A percentile compares a stretch with the other conserved stretches of the same genome.
phyloP scores from a whole-genome alignment of 192 early-diverging fungal genomes.

The Coemansia sp. region DNA sequence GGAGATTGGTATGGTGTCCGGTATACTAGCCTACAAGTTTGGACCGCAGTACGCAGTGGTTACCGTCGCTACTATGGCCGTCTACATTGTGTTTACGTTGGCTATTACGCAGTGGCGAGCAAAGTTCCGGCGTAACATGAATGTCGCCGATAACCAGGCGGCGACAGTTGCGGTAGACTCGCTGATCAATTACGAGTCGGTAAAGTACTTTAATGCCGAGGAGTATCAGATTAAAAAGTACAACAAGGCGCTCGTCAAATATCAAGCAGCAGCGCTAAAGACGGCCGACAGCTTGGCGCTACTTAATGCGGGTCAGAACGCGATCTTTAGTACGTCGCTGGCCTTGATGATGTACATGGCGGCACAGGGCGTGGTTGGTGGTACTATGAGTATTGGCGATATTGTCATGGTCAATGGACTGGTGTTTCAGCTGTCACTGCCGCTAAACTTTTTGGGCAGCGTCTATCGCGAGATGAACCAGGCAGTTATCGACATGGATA shows the following conservation, averaged over 20 bases:
- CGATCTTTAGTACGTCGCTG: constrained; percentile 90
- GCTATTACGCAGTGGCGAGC: constrained; percentile 88
- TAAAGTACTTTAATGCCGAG: constrained; percentile 97
- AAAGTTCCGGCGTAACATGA: constrained; percentile 86
- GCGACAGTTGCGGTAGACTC: constrained; percentile 94
- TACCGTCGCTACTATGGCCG: constrained; percentile 65
- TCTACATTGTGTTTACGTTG: constrained; percentile 86
- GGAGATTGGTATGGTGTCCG: constrained; percentile 94
- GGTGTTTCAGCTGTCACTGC: constrained; percentile 95
- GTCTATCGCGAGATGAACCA: constrained; percentile 97
- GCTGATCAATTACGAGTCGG: constrained; percentile 96
- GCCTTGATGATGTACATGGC: constrained; percentile 97
- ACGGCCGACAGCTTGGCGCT: constrained; percentile 84
- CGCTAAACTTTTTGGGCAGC: constrained; percentile 95
- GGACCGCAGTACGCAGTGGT: constrained; percentile 61
- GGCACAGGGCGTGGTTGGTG: constrained; percentile 76
- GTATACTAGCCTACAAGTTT: constrained; percentile 72
- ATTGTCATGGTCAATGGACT: constrained; percentile 99
- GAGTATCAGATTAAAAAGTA: constrained; percentile 87
- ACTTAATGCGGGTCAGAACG: constrained; percentile 93
- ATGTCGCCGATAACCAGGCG: constrained; percentile 93
- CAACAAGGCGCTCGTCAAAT: constrained; percentile 82
- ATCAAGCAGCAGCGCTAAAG: constrained; percentile 92
- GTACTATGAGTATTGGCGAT: constrained; percentile 91
- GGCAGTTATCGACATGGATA: constrained; percentile 95